A percentile compares a stretch with the other conserved stretches of the same genome.
Conservation (phyloP, 257 asterid species). For the Petunia secreta region DNA sequence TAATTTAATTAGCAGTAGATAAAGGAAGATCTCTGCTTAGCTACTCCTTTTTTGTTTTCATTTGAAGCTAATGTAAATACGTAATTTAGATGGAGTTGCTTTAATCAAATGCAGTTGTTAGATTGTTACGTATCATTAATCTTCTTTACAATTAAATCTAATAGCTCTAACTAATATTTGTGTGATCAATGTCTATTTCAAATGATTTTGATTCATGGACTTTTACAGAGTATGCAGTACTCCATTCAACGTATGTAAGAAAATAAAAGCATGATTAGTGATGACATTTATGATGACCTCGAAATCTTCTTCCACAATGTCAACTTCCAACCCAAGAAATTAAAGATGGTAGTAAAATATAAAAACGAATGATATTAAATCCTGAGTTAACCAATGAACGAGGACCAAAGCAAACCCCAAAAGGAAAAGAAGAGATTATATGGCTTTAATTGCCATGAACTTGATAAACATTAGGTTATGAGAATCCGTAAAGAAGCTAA, state of each 20-base stretch:
- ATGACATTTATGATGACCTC: conserved; percentile 11
- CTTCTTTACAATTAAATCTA: neutral
- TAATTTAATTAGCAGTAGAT: neutral
- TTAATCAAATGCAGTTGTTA: conserved; percentile 16
- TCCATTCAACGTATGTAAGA: neutral
- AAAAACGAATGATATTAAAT: neutral
- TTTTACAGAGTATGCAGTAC: neutral
- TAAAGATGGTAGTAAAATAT: neutral
- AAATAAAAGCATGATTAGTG: neutral
- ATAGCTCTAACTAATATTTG: conserved; percentile 2
- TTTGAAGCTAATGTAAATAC: neutral
- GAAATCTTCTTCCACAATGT: neutral
- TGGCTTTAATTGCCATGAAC: too few relatives aligned
- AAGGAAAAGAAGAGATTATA: too few relatives aligned
- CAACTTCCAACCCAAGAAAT: neutral
- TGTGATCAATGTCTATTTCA: conserved; percentile 12
- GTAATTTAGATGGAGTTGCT: neutral
- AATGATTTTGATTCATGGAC: neutral
- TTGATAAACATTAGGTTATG: too few relatives aligned
- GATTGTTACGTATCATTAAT: neutral
- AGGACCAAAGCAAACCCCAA: neutral
- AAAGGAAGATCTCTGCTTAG: neutral
- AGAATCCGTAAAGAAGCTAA: too few relatives aligned
- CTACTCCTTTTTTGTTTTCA: neutral
- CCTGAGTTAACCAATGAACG: neutral